Evolutionary conservation across 208 protist genomes (phyloP).

Genomic region (Tritrichomonas musculus): DNA sequence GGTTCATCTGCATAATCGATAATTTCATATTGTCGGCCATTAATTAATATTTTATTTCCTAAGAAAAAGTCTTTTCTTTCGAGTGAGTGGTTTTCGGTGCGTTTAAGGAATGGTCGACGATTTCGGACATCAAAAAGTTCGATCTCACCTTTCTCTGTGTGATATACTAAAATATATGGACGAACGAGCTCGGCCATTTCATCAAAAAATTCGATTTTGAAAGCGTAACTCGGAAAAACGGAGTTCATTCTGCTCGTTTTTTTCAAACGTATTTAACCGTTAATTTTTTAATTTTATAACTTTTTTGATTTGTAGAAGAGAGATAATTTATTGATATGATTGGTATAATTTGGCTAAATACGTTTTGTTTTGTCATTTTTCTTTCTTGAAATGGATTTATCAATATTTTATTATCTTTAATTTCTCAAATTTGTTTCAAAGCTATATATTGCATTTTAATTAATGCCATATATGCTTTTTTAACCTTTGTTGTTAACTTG

Average conservation of each 20-base stretch:
- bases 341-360: no score
- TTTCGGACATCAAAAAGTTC: neutral
- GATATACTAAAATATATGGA: neutral
- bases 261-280: no score
- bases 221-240: conserved; percentile 8
- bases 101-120: neutral
- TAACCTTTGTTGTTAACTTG: no score
- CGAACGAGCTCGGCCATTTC: neutral
- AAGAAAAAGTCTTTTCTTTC: neutral
- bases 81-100: neutral
- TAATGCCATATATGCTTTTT: no score
- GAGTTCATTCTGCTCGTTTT: neutral
- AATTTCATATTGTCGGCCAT: conserved; percentile 33
- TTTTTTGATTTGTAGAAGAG: no score
- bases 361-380: no score
- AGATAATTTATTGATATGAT: no score
- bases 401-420: no score
- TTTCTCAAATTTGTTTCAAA: no score
- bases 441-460: no score
- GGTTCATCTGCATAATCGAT: neutral
- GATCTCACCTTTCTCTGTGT: neutral
- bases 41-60: neutral
- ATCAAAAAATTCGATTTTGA: conserved; percentile 34
- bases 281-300: no score
- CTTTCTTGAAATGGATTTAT: no score